These are phyloP conservation scores for Apiospora aurea DNA, from an alignment of 2,329 filamentous ascomycete genomes.

Conservation along the genomic window DNA sequence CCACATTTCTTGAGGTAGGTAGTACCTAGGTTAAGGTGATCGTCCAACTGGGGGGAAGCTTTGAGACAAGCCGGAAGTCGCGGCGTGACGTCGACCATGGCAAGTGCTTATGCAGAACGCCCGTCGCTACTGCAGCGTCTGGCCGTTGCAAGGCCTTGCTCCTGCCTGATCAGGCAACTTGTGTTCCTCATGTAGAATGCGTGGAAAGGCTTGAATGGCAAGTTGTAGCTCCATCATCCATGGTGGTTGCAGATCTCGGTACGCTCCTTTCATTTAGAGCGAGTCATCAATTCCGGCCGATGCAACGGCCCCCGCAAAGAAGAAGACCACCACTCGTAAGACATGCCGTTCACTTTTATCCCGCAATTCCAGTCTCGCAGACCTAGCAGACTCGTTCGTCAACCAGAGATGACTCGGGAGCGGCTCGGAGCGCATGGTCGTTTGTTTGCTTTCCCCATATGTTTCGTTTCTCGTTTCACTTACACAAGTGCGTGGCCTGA, in stretches of 20 bases:
- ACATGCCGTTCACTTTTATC: not conserved
- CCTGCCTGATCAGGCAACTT: constrained; percentile 10
- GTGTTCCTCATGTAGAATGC: not conserved
- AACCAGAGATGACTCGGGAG: no score
- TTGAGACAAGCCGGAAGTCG: not conserved
- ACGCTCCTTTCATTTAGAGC: not conserved
- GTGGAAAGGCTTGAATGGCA: not conserved
- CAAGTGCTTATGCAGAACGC: not conserved
- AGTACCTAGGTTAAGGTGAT: not conserved
- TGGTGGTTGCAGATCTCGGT: not conserved
- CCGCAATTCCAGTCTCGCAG: no score
- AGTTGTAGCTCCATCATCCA: not conserved
- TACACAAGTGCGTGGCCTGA: no score
- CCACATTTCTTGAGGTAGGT: not conserved
- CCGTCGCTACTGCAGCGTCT: not conserved
- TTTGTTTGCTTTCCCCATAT: no score
- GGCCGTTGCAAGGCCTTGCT: not conserved
- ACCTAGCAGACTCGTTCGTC: no score
- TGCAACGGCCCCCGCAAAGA: not conserved
- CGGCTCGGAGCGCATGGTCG: no score
- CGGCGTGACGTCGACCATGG: constrained; percentile 5
- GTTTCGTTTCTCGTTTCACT: no score
- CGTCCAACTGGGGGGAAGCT: not conserved
- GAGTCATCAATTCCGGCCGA: not conserved
- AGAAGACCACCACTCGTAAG: not conserved